Evolutionary conservation across 257 asterid species (phyloP), one percentile per base, ranked within the genome.

Genomic region (Plectranthus barbatus): DNA sequence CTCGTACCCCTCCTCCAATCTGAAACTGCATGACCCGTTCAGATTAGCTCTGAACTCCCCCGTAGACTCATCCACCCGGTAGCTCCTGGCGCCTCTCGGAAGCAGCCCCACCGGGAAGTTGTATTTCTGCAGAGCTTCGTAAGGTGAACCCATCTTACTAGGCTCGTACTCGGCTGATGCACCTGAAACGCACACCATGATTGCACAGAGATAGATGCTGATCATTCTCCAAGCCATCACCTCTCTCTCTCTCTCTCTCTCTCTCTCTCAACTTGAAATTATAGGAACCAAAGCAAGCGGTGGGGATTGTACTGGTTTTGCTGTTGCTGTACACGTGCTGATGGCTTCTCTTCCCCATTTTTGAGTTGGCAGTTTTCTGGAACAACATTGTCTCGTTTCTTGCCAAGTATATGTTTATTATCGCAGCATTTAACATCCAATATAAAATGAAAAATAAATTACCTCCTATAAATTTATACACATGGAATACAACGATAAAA

Each of bases 31-130:
- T 0, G 80, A 49, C 14, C 54, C 71, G 45, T 76, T 71, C 9
- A 82, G 53, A 44, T 74, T 49, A 5, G 79, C 89, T 0, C 74
- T 14, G 76, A 82, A 84, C 19, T 74, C 65, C 0, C 89, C 82
- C 2, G 83, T 78, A 29, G 46, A 9, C 4, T 15, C 26, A 47
- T 80, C 44, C 37, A 82, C 67, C 13, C 13, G 47, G 64, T 81
- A 86, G 61, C 81, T 51, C 23, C 72, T 81, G 7, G 70, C 83
- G 15, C 90, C 90, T 18, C 52, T 37, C 1, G 90, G 94, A 2
- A 80, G 90, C 18, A 85, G 66, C 1, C 90, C 94, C 8, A 60
- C 76, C 0, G 86, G 90, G 3, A 83, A 77, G 60, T 77, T 63
- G 74, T 79, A 86, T n/a, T 37, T 33, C 74, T 79, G 58, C 11